Base-by-base conservation (phyloP, 2,329 filamentous ascomycete genomes). In the Chaetothyriales sp. region DNA sequence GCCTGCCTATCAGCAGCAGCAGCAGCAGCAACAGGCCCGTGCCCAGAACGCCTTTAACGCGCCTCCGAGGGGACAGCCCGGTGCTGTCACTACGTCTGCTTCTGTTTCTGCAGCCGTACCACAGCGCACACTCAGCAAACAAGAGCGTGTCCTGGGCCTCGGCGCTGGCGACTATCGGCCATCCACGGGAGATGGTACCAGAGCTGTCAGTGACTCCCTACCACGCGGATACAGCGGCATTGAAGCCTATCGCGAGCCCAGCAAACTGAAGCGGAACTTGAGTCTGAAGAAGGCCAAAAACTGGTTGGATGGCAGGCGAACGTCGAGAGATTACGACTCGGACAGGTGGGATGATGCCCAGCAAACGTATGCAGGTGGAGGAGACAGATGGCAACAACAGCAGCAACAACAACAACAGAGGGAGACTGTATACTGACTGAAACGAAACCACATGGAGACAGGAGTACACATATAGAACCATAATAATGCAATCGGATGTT, bases 211-310 rank as follows among this genome's bases (percentile, higher is more conserved):
- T 7, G 25, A 49, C 10, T 18, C 43, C 9, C n/a, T 18, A 7
- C 39, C 45, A 25, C 53, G 54, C 47, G 59, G 63, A 44, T 66
- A 65, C 53, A 55, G 55, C 6, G 62, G 63, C 15, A 60, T 65
- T 20, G 63, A 65, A 47, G 62, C 63, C 7, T 65, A 65, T 48
- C 53, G 57, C 32, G 61, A 60, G 48, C 56, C 59, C 9, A 47
- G n/a, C 15, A 60, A 54, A 52, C 57, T 60, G 47, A 59, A 60
- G 47, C 55, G 60, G 48, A 52, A 48, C 19, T 57, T 55, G 25
- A 57, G 58, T 46, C 46, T 60, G 8, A 56, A 52, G 20, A 53
- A 51, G 26, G 52, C 52, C 2, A 48, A 49, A 43, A 43, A 56
- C 42, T 58, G 56, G 56, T 45, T 58, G 42, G 56, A 58, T 44